Evolutionary conservation across 2,329 filamentous ascomycete species (phyloP).

Genomic region (Magnaporthiopsis incrustans): DNA sequence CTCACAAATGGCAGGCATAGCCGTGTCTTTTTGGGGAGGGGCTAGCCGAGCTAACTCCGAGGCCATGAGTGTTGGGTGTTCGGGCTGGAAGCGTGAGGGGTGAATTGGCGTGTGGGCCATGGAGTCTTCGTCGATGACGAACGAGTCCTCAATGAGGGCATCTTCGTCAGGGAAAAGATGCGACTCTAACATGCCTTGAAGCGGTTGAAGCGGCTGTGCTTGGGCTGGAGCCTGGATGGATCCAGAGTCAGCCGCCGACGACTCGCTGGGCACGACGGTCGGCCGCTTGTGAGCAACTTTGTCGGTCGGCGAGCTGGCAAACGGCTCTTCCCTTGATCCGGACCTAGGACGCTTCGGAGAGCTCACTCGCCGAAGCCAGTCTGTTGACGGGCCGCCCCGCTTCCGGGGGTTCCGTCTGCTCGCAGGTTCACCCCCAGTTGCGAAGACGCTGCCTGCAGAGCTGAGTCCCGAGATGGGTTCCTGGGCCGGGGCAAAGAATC

Average conservation of each 20-base stretch:
- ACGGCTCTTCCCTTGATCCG: background rate
- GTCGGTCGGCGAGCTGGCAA: conserved; percentile 2
- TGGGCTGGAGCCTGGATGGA: background rate
- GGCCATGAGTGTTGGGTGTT: too few species aligned
- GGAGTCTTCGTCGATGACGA: background rate
- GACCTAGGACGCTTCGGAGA: conserved; percentile 1
- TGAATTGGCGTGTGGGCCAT: background rate
- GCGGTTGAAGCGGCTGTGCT: background rate
- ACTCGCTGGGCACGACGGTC: background rate
- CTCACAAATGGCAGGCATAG: background rate
- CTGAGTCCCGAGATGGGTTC: background rate
- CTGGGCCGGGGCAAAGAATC: background rate
- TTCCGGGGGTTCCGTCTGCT: background rate
- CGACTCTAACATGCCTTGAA: background rate
- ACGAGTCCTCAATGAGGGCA: background rate
- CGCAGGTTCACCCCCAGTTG: too few species aligned
- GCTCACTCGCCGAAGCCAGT: conserved; percentile 5
- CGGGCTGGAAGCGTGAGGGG: background rate
- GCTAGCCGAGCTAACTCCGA: background rate
- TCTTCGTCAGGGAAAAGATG: background rate
- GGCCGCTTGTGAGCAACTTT: background rate
- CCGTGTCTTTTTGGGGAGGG: background rate
- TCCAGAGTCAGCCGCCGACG: background rate
- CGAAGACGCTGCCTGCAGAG: background rate
- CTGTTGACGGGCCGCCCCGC: background rate